Evolutionary conservation across 2,329 filamentous ascomycete species (phyloP), one percentile per base, ranked within the genome.

Genomic region (Niveomyces coronatus): DNA sequence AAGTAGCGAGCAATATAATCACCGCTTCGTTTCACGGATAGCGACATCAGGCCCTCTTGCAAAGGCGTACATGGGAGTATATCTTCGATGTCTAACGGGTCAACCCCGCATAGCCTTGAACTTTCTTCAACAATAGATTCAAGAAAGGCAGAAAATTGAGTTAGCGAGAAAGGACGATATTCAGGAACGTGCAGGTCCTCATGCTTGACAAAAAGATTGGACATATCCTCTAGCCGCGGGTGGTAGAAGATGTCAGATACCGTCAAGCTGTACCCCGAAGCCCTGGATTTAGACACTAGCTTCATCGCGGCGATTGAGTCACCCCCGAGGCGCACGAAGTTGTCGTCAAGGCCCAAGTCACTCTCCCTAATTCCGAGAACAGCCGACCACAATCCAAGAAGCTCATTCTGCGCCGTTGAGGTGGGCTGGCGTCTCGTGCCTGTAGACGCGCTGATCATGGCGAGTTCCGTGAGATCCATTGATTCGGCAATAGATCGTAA

Each of bases 11-110:
- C 43, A 9, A 47, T 31, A 14, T 50, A 50, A 23, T 44, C 47
- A 5, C 43, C 45, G n/a, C 38, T 18, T 2, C 37, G 26, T 24
- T 41, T 44, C 2, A 41, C 33, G 6, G 45, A 45, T 11, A 47
- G 15, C n/a, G 45, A 41, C 32, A 49, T 28, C 9, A 48, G 41
- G 9, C 44, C 45, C 17, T 48, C 41, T 34, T 50, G 48, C 9
- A 50, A 39, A 3, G 48, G 40, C 4, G 48, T 47, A 17, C 45
- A 46, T 5, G 47, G 48, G n/a, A 46, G 38, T 3, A 46, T 34
- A 16, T 50, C 48, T 14, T 44, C 34, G n/a, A 50, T 39, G 13
- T 24, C 23, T 8, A 7, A 8, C 13, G 23, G 23, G 23, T 8
- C 23, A 24, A 24, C 23, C 8, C 13, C 23, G 13, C 23, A 24